These are phyloP conservation scores for Podospora didyma DNA, from an alignment of 495 filamentous ascomycete species.

Conservation along the genomic window DNA sequence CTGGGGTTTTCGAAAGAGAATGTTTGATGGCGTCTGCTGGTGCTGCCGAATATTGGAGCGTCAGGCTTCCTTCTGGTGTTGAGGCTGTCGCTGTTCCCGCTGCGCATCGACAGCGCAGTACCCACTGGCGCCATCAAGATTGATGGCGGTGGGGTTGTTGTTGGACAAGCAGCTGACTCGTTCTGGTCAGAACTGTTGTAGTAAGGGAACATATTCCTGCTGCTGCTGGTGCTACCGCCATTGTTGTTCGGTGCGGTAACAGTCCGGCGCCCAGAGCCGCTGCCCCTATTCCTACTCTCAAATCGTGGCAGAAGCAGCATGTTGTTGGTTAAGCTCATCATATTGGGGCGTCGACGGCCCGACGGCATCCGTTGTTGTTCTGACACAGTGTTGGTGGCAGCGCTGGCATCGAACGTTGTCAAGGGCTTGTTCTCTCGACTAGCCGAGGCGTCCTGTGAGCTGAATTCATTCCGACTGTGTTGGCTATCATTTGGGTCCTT, in stretches of 20 bases:
- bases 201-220: too few species aligned
- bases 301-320: too few species aligned
- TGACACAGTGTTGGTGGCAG: not conserved
- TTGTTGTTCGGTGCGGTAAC: too few species aligned
- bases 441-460: not conserved
- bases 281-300: too few species aligned
- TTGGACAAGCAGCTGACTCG: too few species aligned
- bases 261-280: too few species aligned
- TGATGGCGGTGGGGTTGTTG: too few species aligned
- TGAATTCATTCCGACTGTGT: not conserved
- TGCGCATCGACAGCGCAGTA: too few species aligned
- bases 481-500: constrained; percentile 17
- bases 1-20: constrained; percentile 22
- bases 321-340: not conserved
- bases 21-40: constrained; percentile 1
- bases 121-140: too few species aligned
- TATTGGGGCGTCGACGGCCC: not conserved
- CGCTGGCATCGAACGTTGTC: not conserved
- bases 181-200: too few species aligned
- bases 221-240: too few species aligned
- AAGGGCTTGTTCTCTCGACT: constrained; percentile 6
- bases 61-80: not conserved
- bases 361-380: not conserved
- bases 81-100: too few species aligned
- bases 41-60: not conserved